Conservation (phyloP, 1,139 yeast species). For the Saccharomyces pastorianus region DNA sequence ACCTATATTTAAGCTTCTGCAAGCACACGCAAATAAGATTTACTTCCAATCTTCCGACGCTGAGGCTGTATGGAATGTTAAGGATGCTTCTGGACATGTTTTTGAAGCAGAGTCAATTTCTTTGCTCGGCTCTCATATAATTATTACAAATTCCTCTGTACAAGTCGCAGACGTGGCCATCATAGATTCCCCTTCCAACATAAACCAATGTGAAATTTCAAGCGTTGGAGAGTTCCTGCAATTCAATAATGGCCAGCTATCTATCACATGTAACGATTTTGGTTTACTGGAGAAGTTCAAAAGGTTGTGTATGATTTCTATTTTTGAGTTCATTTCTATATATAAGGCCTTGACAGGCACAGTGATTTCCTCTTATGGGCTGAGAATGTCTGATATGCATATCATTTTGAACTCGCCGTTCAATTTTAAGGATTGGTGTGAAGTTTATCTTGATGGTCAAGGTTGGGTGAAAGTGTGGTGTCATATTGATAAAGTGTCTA, state of each 20-base stretch:
- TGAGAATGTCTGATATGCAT: conserved; percentile 27
- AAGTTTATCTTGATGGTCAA: conserved; percentile 22
- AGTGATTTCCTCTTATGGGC: conserved; percentile 23
- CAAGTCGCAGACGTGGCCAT: neutral
- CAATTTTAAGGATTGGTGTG: conserved; percentile 32
- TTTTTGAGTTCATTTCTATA: conserved; percentile 25
- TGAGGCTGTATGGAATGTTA: neutral
- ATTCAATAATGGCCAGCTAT: conserved; percentile 9
- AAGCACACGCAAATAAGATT: conserved; percentile 12
- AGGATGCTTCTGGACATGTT: neutral
- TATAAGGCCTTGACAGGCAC: conserved; percentile 28
- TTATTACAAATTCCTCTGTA: neutral
- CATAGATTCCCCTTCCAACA: neutral
- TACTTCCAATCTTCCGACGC: conserved; percentile 11
- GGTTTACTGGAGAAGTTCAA: conserved; percentile 8
- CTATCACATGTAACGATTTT: conserved; percentile 7
- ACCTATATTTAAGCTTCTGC: conserved; percentile 15
- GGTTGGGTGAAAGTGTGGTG: conserved; percentile 31
- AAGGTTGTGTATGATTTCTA: conserved; percentile 15
- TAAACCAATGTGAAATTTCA: neutral
- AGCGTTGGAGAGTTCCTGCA: neutral
- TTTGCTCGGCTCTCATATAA: neutral
- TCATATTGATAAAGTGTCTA: conserved; percentile 24
- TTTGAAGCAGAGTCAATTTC: neutral
- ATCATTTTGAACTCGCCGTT: conserved; percentile 22